Conservation (phyloP, 208 protist species). For the Leishmania tarentolae region DNA sequence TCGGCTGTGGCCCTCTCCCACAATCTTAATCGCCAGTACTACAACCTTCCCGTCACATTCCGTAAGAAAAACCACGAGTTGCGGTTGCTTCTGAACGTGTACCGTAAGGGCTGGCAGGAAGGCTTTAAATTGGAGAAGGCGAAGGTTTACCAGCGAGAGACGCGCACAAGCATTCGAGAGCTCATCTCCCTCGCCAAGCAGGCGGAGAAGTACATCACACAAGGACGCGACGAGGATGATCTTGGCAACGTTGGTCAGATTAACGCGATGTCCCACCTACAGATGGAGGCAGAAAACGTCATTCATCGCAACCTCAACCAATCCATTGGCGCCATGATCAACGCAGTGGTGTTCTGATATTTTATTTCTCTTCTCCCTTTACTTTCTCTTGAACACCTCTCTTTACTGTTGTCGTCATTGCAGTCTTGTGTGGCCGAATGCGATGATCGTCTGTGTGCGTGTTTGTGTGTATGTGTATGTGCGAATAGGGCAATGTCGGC, state of each 20-base stretch:
- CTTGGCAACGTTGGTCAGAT: conserved; percentile 81
- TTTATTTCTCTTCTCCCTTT: conserved; percentile 6
- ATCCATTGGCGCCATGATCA: conserved; percentile 88
- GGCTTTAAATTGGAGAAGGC: conserved; percentile 92
- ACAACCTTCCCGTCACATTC: conserved; percentile 99
- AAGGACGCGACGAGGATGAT: conserved; percentile 87
- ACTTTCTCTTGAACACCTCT: neutral
- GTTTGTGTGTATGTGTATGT: neutral
- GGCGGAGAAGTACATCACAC: conserved; percentile 83
- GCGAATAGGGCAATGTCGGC: neutral
- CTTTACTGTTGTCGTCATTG: neutral
- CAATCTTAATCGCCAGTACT: conserved; percentile 99
- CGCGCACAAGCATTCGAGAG: conserved; percentile 70
- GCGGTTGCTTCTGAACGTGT: conserved; percentile 99
- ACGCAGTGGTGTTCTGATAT: conserved; percentile 83
- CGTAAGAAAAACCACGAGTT: conserved; percentile 99
- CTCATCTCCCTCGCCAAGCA: conserved; percentile 75
- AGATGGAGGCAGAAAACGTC: conserved; percentile 73
- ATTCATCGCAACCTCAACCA: conserved; percentile 84
- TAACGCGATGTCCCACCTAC: conserved; percentile 83
- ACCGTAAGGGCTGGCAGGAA: conserved; percentile 99
- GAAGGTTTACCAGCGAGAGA: conserved; percentile 64
- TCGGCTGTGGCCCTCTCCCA: conserved; percentile 97
- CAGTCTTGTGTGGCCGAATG: no score
- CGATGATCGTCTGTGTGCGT: neutral